These are phyloP conservation scores for Cutaneotrichosporon curvatum DNA, from an alignment of 1,284 basidiomycete species.

Conservation along the genomic window DNA sequence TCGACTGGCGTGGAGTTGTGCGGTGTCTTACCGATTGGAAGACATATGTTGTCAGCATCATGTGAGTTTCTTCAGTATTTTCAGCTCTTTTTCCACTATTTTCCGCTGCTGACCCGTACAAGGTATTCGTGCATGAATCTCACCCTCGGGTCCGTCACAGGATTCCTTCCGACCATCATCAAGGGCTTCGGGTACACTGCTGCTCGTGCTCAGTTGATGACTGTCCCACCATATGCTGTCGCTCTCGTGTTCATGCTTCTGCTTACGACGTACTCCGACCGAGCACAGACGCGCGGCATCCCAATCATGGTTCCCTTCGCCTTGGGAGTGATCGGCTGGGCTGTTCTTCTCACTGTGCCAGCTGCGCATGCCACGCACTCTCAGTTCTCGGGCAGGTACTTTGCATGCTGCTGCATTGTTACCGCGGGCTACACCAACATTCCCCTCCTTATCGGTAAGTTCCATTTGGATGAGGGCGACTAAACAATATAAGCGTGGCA, in stretches of 20 bases:
- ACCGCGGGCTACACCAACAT: conserved; percentile 43
- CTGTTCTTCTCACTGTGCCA: conserved; percentile 40
- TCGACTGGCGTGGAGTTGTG: conserved; percentile 50
- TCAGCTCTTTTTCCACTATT: too few species aligned
- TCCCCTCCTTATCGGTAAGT: conserved; percentile 28
- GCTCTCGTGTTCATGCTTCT: conserved; percentile 14
- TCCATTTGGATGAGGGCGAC: too few species aligned
- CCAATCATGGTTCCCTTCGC: conserved; percentile 41
- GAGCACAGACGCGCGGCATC: conserved; percentile 21
- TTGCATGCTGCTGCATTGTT: conserved; percentile 46
- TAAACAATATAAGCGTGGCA: background rate
- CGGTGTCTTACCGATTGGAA: conserved; percentile 61
- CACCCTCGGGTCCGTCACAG: conserved; percentile 54
- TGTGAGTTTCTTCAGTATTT: too few species aligned
- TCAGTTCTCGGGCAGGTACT: conserved; percentile 42
- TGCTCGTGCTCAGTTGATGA: conserved; percentile 50
- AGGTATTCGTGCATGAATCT: conserved; percentile 47
- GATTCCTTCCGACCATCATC: conserved; percentile 76
- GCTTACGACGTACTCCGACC: conserved; percentile 48
- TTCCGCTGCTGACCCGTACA: conserved; percentile 55
- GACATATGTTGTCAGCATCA: conserved; percentile 49
- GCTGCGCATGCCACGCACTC: conserved; percentile 22
- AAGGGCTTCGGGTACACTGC: conserved; percentile 50
- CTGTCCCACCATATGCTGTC: conserved; percentile 19
- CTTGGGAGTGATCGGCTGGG: conserved; percentile 46